Percentiles rank a stretch among this genome's conserved stretches.
Conservation (phyloP, 768 basidiomycete genomes). For the Pulveroboletus frians region DNA sequence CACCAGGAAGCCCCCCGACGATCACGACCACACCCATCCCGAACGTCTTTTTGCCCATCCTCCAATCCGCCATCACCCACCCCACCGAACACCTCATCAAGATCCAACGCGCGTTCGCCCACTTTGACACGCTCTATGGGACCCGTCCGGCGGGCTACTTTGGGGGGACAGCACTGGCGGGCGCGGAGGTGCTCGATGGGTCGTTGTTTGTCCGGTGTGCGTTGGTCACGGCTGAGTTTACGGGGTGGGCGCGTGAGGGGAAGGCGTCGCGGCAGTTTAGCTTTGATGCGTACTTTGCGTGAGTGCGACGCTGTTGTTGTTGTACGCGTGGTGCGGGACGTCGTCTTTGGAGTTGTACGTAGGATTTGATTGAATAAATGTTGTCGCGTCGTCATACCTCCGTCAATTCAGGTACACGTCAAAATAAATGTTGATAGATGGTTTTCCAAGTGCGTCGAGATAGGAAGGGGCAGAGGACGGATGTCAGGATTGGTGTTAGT, state of each 20-base stretch:
- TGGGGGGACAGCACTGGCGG: slow-evolving; percentile 27
- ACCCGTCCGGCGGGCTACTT: slow-evolving; percentile 23
- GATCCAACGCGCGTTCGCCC: slow-evolving; percentile 32
- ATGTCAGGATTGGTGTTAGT: too few species aligned
- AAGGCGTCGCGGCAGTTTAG: too few species aligned
- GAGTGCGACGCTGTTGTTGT: too few species aligned
- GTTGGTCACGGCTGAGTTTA: slow-evolving; percentile 26
- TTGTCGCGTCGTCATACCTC: too few species aligned
- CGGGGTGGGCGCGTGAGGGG: slow-evolving; percentile 42
- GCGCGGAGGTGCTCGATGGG: slow-evolving; percentile 32
- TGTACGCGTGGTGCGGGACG: too few species aligned
- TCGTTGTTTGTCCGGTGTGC: slow-evolving; percentile 32
- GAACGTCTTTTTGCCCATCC: slow-evolving; percentile 38
- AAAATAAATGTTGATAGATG: too few species aligned
- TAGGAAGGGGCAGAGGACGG: too few species aligned
- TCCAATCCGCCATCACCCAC: slow-evolving; percentile 35
- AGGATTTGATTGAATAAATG: too few species aligned
- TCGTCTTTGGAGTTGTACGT: too few species aligned
- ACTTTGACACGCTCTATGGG: slow-evolving; percentile 31
- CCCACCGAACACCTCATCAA: slow-evolving; percentile 33
- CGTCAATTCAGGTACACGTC: too few species aligned
- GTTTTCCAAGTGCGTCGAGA: too few species aligned
- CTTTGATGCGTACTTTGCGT: too few species aligned
- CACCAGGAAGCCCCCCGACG: not conserved
- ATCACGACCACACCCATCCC: slow-evolving; percentile 18